Base-by-base conservation (phyloP, 2,329 filamentous ascomycete species). In the Aspergillus udagawae region DNA sequence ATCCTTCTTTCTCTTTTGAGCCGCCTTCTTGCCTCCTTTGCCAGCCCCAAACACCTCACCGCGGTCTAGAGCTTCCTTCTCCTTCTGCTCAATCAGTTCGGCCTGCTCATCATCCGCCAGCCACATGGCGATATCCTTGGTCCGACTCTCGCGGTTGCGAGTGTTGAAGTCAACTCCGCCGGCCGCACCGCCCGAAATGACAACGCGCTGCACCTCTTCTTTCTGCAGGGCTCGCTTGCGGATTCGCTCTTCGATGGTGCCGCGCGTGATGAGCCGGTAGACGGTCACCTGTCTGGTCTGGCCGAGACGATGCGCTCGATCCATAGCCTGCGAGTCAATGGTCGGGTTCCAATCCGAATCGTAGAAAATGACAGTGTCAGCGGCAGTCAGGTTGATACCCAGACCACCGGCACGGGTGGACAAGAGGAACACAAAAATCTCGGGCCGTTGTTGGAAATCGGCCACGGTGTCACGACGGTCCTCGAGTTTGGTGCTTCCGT, bases 261-360 rank as follows among this genome's bases (percentile, higher is more conserved):
- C 91, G 48, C 91, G 88, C 0, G 94, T 99, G 76, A 99, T 97
- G 70, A 99, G 87, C 63, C 94, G 91, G 76, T 97, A 99, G 10
- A 99, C 94, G 0, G 92, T 97, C 57, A 99, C 94, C 76, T 99
- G 94, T 65, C 86, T 86, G 2, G 93, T 97, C 75, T 99, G 93
- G 51, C 94, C 94, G 38, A 99, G 85, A 84, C 94, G 91, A 85
- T 99, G 94, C 12, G 94, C 94, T 74, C 94, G 90, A 75, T 99
- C 94, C 94, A 97, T 97, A 75, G 94, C 94, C 75, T 99, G 94
- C 53, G 91, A 96, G 74, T 99, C 94, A 69, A 97, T 97, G 3
- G 94, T 97, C 0, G 94, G 94, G 73, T 99, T 99, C 94, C 94
- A 99, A 75, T 99, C 94, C 10, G 91, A 96, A 73, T 99, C 94